Conservation (phyloP, 345 rosid species). For the Populus tremula region DNA sequence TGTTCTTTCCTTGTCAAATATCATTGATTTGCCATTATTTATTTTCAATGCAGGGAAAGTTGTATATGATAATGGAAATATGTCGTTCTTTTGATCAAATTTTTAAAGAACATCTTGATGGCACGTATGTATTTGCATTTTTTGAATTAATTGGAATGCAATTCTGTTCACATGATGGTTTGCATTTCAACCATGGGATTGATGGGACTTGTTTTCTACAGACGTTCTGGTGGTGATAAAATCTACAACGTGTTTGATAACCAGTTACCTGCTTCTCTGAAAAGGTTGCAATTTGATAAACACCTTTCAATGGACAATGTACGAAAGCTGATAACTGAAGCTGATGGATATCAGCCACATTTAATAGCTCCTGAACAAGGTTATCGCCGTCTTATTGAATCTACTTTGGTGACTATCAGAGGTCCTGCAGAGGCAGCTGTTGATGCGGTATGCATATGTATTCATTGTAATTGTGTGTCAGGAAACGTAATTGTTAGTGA, state of each 20-base stretch:
- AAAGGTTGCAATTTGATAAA: conserved; percentile 90
- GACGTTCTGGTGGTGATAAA: conserved; percentile 98
- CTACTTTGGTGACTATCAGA: conserved; percentile 71
- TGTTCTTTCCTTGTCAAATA: not conserved
- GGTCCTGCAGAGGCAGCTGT: conserved; percentile 99
- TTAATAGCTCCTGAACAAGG: conserved; percentile 98
- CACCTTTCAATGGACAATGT: conserved; percentile 87
- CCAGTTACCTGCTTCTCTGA: conserved; percentile 84
- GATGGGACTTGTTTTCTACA: conserved; percentile 31
- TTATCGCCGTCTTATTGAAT: conserved; percentile 91
- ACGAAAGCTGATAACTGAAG: conserved; percentile 83
- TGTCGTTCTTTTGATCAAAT: conserved; percentile 90
- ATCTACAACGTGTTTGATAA: conserved; percentile 75
- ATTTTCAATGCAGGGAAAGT: conserved; percentile 63
- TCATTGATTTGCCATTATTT: not conserved
- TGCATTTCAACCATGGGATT: conserved; percentile 6
- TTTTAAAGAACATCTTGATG: conserved; percentile 92
- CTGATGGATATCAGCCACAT: conserved; percentile 99
- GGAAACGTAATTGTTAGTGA: not conserved
- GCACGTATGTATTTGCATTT: conserved; percentile 45
- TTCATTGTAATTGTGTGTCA: not conserved
- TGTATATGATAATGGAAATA: conserved; percentile 91
- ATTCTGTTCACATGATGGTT: not conserved
- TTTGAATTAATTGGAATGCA: not conserved
- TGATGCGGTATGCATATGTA: conserved; percentile 56